Evolutionary conservation across 164 flowering plant genomes (phyloP).

Genomic region (Magnolia sinica): DNA sequence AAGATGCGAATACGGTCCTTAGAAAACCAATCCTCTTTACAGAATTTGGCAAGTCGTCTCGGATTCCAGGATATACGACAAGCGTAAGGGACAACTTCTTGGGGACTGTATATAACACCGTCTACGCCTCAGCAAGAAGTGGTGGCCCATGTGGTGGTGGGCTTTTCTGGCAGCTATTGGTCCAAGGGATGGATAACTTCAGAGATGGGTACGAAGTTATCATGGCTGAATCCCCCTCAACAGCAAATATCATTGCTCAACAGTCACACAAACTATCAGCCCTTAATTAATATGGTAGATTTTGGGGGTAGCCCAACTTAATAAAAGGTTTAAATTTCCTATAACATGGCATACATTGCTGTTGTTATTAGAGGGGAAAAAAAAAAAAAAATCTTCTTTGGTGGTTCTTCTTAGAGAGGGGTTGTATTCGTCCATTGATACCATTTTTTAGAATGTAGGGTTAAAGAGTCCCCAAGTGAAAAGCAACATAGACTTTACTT

Average conservation of each 20-base stretch:
- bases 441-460: no score
- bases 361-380: no score
- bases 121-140: constrained; percentile 31
- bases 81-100: constrained; percentile 35
- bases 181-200: constrained; percentile 29
- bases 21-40: constrained; percentile 42
- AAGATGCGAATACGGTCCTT: constrained; percentile 34
- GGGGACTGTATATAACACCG: constrained; percentile 20
- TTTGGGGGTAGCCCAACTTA: no score
- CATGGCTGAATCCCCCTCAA: constrained; percentile 39
- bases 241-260: constrained; percentile 33
- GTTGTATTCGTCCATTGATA: no score
- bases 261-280: constrained; percentile 36
- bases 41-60: constrained; percentile 52
- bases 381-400: no score
- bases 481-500: no score
- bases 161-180: constrained; percentile 49
- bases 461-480: no score
- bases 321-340: background rate
- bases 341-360: background rate
- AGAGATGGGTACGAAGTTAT: constrained; percentile 49
- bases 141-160: constrained; percentile 42
- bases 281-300: background rate
- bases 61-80: constrained; percentile 28
- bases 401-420: no score